phyloP scores from a whole-genome alignment of 768 basidiomycete species.

The Agaricus subrufescens region DNA sequence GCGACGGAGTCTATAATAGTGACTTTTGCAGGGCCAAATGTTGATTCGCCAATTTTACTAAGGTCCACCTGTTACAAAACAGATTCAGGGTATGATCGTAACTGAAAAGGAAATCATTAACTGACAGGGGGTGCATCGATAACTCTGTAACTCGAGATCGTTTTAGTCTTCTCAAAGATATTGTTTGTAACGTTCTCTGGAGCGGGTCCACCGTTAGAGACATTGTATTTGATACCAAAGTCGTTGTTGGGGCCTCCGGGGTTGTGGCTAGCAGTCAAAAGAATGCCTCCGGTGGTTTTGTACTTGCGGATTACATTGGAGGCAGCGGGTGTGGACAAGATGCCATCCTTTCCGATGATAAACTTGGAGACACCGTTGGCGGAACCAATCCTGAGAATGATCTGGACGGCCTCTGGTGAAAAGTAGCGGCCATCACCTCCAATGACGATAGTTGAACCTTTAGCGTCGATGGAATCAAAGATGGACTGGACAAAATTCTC shows the following conservation, averaged over 20 bases:
- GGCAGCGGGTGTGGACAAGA: slow-evolving; percentile 95
- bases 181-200: slow-evolving; percentile 95
- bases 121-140: slow-evolving; percentile 73
- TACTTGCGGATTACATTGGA: slow-evolving; percentile 95
- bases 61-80: slow-evolving; percentile 63
- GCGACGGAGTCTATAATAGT: slow-evolving; percentile 91
- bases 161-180: slow-evolving; percentile 90
- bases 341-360: slow-evolving; percentile 87
- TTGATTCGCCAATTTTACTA: slow-evolving; percentile 71
- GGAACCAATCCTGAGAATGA: slow-evolving; percentile 89
- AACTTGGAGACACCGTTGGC: slow-evolving; percentile 91
- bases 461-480: slow-evolving; percentile 80
- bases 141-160: slow-evolving; percentile 79
- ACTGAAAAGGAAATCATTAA: slow-evolving; percentile 8
- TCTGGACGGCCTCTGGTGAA: slow-evolving; percentile 81
- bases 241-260: slow-evolving; percentile 98
- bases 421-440: slow-evolving; percentile 97
- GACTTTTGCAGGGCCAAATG: slow-evolving; percentile 79
- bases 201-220: slow-evolving; percentile 95
- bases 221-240: slow-evolving; percentile 99
- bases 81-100: not conserved
- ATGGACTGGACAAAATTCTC: slow-evolving; percentile 98
- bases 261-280: slow-evolving; percentile 96
- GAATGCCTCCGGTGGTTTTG: slow-evolving; percentile 94
- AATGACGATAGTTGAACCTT: slow-evolving; percentile 84